Percentiles rank a stretch among this genome's conserved stretches.
Evolutionary conservation across 345 rosid genomes (phyloP).

Genomic region (Kandelia obovata): DNA sequence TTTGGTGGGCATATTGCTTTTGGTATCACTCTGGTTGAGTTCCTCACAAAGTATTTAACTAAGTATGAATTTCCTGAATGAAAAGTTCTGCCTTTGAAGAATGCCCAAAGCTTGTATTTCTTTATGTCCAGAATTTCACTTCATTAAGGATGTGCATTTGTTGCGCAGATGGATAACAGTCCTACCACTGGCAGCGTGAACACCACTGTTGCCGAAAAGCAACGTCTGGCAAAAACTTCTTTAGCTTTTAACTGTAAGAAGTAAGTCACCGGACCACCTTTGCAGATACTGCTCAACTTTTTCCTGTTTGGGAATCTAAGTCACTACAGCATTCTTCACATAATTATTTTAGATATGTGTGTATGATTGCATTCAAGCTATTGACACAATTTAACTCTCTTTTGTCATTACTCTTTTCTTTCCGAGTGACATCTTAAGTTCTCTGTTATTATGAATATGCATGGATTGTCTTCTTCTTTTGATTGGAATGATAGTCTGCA

Average conservation of each 20-base stretch:
- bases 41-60: neutral
- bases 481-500: neutral
- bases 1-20: too few species aligned
- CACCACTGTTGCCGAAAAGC: slow-evolving; percentile 76
- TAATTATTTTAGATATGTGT: neutral
- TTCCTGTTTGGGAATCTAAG: neutral
- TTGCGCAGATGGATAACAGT: slow-evolving; percentile 81
- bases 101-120: slow-evolving; percentile 5
- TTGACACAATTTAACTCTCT: neutral
- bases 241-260: slow-evolving; percentile 91
- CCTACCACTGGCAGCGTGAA: slow-evolving; percentile 97
- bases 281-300: neutral
- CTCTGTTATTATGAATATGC: too few species aligned
- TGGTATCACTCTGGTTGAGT: neutral
- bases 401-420: too few species aligned
- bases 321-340: neutral
- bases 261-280: slow-evolving; percentile 43
- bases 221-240: slow-evolving; percentile 80
- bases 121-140: slow-evolving; percentile 5
- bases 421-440: too few species aligned
- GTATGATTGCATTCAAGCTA: neutral
- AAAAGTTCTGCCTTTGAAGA: neutral
- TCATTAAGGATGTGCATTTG: slow-evolving; percentile 9
- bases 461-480: too few species aligned
- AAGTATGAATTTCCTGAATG: neutral